Evolutionary conservation across 177 flowering plant genomes (phyloP), one percentile per base, ranked within the genome.

Genomic region (Viscum album): DNA sequence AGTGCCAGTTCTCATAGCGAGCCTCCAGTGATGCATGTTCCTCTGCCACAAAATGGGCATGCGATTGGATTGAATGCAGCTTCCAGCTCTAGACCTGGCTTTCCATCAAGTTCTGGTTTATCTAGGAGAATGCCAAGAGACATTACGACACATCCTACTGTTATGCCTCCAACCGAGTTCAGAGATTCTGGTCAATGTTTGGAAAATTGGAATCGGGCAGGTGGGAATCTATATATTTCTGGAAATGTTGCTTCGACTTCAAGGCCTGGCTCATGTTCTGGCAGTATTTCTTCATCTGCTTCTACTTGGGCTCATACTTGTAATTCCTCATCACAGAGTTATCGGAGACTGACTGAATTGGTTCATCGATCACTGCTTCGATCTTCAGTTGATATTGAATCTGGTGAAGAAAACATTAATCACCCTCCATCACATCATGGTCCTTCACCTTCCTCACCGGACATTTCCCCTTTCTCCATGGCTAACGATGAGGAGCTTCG

Each of bases 201-300:
- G 34, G 67, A 78, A 66, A 75, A 50, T 70, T 80, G 88, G 84
- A 78, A 60, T 74, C 37, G 70, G 68, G 68, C 78, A 65, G 79
- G 80, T 78, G 83, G 84, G 36, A 78, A 71, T 69, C 16, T 70
- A 50, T 70, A 66, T 58, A 50, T 71, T 43, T 78, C 90, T 67
- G 81, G 83, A 75, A 81, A 78, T 83, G 73, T 76, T 77, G 78
- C 83, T 72, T 76, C 90, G 35, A 60, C 83, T 63, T 84, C 98
- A 70, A 81, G 75, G 64, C 59, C 72, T 68, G 83, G 82, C n/a
- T 73, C 90, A 21, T 78, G 80, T 77, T 68, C 86, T 70, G 81
- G 76, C 36, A 70, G 67, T 41, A 70, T 69, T 71, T 78, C 81
- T 34, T 68, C 81, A 30, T 66, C 88, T 67, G 72, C 76, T 32